Conservation (phyloP, 305 asterid genomes). For the Fraxinus nigra region DNA sequence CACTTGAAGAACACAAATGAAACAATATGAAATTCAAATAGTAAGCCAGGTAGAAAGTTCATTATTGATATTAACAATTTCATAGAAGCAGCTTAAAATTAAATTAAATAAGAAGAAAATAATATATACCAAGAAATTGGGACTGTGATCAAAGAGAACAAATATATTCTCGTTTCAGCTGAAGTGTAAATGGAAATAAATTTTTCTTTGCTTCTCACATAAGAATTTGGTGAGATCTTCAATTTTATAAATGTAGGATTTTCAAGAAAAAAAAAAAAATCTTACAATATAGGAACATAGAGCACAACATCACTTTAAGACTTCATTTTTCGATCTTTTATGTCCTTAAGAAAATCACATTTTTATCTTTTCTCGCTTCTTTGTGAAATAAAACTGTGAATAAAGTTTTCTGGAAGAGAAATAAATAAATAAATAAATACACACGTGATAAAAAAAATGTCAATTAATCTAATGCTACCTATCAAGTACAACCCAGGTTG, state of each 20-base stretch:
- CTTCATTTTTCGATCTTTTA: neutral
- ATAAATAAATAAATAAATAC: neutral
- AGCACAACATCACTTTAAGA: neutral
- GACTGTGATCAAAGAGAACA: neutral
- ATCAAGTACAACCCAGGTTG: constrained; percentile 64
- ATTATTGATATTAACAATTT: neutral
- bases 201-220: neutral
- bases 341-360: neutral
- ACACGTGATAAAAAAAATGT: neutral
- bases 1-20: neutral
- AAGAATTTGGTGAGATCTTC: neutral
- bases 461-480: constrained; percentile 36
- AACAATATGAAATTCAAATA: neutral
- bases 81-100: neutral
- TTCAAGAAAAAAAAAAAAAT: neutral
- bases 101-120: neutral
- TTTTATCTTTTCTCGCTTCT: neutral
- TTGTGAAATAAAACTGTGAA: neutral
- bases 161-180: neutral
- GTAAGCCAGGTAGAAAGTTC: neutral
- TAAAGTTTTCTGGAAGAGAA: neutral
- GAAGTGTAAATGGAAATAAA: neutral
- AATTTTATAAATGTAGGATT: neutral
- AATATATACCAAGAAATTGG: neutral
- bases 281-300: neutral